Percentiles rank a stretch among this genome's conserved stretches.
phyloP scores from a whole-genome alignment of 169 alveolate species.

The Cryptosporidium sp. region DNA sequence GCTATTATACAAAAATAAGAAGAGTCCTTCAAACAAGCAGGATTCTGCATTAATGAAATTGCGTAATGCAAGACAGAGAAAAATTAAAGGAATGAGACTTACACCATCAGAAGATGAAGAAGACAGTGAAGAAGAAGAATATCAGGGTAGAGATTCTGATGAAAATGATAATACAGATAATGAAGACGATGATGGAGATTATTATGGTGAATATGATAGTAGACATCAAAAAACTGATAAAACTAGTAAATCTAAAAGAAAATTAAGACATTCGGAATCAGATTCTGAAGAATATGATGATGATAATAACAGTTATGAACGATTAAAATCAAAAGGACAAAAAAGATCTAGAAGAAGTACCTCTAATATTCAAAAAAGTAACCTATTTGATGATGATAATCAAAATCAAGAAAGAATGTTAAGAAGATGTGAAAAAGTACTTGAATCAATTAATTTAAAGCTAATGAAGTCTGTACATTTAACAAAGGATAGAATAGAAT shows the following conservation, averaged over 20 bases:
- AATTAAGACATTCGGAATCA: background rate
- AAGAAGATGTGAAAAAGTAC: constrained; percentile 31
- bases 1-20: constrained; percentile 36
- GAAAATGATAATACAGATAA: constrained; percentile 7
- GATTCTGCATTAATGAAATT: constrained; percentile 59
- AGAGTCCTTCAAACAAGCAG: constrained; percentile 46
- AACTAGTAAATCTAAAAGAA: background rate
- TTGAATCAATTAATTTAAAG: constrained; percentile 36
- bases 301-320: background rate
- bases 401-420: constrained; percentile 25
- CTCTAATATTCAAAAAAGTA: background rate
- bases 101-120: constrained; percentile 21
- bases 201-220: constrained; percentile 4
- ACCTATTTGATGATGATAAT: constrained; percentile 35
- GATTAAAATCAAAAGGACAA: background rate
- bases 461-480: constrained; percentile 63
- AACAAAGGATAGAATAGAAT: constrained; percentile 51
- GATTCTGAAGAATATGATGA: constrained; percentile 19
- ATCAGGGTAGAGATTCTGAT: background rate
- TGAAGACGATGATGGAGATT: constrained; percentile 6
- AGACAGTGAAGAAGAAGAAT: constrained; percentile 27
- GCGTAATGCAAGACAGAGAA: constrained; percentile 68
- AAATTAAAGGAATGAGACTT: constrained; percentile 19
- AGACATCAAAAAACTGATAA: background rate
- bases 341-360: background rate